These are phyloP conservation scores for Ceratocystis variospora DNA, from an alignment of 2,329 filamentous ascomycete species.

Conservation along the genomic window DNA sequence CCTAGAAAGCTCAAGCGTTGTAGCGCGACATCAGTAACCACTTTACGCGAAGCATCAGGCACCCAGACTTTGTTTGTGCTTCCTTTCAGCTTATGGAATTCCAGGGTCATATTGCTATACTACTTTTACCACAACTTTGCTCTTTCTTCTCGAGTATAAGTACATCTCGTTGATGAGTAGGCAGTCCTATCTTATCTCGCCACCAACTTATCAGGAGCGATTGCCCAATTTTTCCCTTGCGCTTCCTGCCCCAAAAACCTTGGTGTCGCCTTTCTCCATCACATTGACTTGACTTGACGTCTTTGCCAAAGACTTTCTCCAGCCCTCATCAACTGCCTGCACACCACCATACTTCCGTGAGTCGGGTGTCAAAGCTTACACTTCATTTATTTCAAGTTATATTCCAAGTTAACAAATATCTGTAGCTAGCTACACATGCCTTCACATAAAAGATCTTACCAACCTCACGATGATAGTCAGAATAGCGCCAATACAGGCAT, in stretches of 20 bases:
- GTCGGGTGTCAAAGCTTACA: background rate
- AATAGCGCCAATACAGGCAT: background rate
- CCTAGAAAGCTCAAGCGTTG: too few relatives aligned
- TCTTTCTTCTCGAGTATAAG: background rate
- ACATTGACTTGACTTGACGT: too few relatives aligned
- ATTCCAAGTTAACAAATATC: background rate
- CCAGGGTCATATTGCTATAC: background rate
- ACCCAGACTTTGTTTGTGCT: background rate
- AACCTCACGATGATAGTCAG: conserved; percentile 19
- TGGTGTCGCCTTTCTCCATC: too few relatives aligned
- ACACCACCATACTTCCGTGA: background rate
- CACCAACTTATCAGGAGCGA: too few relatives aligned
- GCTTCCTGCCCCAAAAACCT: too few relatives aligned
- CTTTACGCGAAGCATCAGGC: conserved; percentile 1
- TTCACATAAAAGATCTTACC: conserved; percentile 2
- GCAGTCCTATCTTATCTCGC: background rate
- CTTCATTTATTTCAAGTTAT: background rate
- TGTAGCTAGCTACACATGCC: background rate
- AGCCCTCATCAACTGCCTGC: too few relatives aligned
- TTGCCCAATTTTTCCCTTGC: too few relatives aligned
- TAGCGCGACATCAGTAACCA: background rate
- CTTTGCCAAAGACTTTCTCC: too few relatives aligned
- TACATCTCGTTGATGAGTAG: background rate
- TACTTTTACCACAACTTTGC: background rate
- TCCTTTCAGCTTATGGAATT: background rate